Percentiles rank a stretch among this genome's conserved stretches.
These are phyloP conservation scores for Ogataea philodendri DNA, from an alignment of 805 yeast species.

Conservation along the genomic window DNA sequence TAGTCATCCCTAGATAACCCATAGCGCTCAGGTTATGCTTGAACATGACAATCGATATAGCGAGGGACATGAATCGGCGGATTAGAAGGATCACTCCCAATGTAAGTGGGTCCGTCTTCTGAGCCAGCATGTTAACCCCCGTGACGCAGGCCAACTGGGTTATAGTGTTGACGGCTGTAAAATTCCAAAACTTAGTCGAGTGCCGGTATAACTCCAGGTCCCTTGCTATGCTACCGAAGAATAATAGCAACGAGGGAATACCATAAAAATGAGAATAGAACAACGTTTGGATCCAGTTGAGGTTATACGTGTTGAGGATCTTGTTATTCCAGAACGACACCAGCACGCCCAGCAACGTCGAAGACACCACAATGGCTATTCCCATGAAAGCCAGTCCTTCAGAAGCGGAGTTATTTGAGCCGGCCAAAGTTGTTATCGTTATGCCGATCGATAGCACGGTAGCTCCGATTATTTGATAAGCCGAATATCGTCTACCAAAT, in stretches of 20 bases:
- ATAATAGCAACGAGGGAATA: constrained; percentile 49
- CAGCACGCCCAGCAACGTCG: constrained; percentile 53
- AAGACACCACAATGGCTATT: no score
- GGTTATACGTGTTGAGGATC: constrained; percentile 47
- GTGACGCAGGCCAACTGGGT: constrained; percentile 63
- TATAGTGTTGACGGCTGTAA: constrained; percentile 42
- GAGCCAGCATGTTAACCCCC: constrained; percentile 65
- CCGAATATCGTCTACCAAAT: constrained; percentile 45
- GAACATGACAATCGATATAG: constrained; percentile 54
- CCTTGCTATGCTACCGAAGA: constrained; percentile 26
- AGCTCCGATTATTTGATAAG: constrained; percentile 49
- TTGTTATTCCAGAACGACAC: constrained; percentile 57
- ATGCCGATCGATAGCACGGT: constrained; percentile 55
- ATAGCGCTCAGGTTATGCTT: constrained; percentile 40
- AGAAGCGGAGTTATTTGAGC: constrained; percentile 11
- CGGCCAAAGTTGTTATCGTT: constrained; percentile 37
- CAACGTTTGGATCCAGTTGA: constrained; percentile 59
- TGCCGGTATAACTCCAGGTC: constrained; percentile 16
- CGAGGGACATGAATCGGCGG: constrained; percentile 59
- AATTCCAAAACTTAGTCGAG: constrained; percentile 12
- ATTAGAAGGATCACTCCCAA: constrained; percentile 58
- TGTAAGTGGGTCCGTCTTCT: constrained; percentile 58
- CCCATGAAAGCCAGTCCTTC: no score
- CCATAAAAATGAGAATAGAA: constrained; percentile 60
- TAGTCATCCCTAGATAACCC: constrained; percentile 45